Evolutionary conservation across 192 early-diverging fungal species (phyloP).

Genomic region (Chytriomyces hyalinus): DNA sequence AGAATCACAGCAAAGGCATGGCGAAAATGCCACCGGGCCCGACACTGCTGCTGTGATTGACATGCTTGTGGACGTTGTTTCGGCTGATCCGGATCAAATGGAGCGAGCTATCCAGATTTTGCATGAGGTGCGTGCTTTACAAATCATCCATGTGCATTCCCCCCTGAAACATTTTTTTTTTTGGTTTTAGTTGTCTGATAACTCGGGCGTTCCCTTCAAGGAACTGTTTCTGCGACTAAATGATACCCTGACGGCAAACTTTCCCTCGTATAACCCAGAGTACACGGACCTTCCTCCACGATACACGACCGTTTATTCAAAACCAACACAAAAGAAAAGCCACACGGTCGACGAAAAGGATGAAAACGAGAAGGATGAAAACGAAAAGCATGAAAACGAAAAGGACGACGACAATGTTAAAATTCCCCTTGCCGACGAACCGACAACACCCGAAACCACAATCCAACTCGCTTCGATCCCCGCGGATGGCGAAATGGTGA

Average conservation of each 20-base stretch:
- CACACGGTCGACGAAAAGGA: too few species aligned
- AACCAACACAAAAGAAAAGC: too few species aligned
- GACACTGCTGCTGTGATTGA: background rate
- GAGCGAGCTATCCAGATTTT: background rate
- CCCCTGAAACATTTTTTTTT: background rate
- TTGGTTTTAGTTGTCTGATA: background rate
- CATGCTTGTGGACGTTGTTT: background rate
- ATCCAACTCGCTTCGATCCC: too few species aligned
- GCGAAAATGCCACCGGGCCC: background rate
- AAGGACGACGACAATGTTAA: too few species aligned
- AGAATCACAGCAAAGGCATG: background rate
- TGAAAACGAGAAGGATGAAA: too few species aligned
- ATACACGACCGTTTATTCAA: background rate
- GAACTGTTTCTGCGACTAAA: conserved; percentile 1
- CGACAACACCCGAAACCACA: too few species aligned
- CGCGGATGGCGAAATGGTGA: background rate
- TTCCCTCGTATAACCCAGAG: background rate
- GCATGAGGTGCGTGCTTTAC: background rate
- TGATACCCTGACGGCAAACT: background rate
- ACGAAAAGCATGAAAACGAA: too few species aligned
- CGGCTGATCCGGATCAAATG: background rate
- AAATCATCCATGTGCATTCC: background rate
- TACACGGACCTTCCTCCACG: background rate
- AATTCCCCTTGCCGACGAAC: too few species aligned
- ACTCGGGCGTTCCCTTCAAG: background rate